Percentiles rank a stretch among this genome's conserved stretches.
Evolutionary conservation across 2,329 filamentous ascomycete genomes (phyloP).

Genomic region (Phialophora verrucosa): DNA sequence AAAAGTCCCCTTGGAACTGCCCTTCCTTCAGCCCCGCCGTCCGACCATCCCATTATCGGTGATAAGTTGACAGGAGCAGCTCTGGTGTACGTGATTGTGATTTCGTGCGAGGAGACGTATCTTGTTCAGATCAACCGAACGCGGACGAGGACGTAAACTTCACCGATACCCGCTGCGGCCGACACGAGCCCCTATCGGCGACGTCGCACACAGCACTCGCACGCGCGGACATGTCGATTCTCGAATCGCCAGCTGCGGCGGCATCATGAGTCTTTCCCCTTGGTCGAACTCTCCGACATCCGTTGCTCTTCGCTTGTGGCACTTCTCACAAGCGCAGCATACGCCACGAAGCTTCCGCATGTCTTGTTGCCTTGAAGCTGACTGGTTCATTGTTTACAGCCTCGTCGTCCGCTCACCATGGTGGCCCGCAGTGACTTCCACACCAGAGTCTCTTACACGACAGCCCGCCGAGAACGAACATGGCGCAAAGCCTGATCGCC

Average conservation of each 20-base stretch:
- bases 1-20: background rate
- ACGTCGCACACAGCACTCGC: no score
- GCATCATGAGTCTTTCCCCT: no score
- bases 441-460: conserved; percentile 3
- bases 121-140: no score
- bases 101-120: no score
- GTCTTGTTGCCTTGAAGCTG: background rate
- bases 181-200: no score
- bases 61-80: no score
- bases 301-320: conserved; percentile 4
- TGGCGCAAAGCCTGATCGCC: background rate
- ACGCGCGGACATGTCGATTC: background rate
- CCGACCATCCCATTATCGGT: no score
- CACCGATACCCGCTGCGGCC: no score
- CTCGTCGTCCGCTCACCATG: conserved; percentile 1
- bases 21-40: no score
- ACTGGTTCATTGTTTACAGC: conserved; percentile 5
- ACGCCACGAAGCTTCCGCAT: conserved; percentile 14
- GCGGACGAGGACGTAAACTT: no score
- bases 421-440: conserved; percentile 5
- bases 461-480: background rate
- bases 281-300: background rate
- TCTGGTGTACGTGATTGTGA: no score
- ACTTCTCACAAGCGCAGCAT: background rate
- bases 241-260: background rate